These are phyloP conservation scores for Gossypioides kirkii DNA, from an alignment of 345 rosid genomes.

Conservation along the genomic window DNA sequence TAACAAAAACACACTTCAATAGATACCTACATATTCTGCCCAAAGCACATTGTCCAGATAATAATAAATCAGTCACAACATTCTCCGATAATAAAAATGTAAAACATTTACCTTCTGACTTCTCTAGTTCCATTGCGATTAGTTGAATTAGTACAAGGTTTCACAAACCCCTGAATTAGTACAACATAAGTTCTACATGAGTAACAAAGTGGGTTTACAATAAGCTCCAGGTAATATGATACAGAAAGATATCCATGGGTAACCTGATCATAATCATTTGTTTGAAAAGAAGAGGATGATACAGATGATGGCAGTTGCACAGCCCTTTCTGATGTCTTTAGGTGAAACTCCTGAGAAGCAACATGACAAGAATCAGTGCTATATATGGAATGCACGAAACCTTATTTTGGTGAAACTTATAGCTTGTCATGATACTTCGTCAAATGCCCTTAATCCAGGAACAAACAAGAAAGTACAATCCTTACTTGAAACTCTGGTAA, in stretches of 20 bases:
- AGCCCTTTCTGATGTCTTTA: constrained; percentile 89
- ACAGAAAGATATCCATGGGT: neutral
- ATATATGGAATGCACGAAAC: constrained; percentile 3
- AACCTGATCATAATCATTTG: constrained; percentile 51
- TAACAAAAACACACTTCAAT: neutral
- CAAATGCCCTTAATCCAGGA: constrained; percentile 7
- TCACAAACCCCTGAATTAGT: constrained; percentile 51
- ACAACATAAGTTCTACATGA: constrained; percentile 2
- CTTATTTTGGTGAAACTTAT: neutral
- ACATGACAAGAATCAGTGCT: constrained; percentile 14
- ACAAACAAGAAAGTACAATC: constrained; percentile 1
- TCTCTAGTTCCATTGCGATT: constrained; percentile 47
- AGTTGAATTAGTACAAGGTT: constrained; percentile 26
- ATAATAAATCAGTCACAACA: constrained; percentile 17
- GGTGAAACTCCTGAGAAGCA: constrained; percentile 68
- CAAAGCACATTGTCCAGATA: neutral
- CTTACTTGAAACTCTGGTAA: constrained; percentile 79
- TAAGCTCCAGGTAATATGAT: neutral
- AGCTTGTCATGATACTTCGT: neutral
- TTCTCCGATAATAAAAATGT: neutral
- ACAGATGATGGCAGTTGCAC: constrained; percentile 56
- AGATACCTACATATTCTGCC: neutral
- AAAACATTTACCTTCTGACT: constrained; percentile 35
- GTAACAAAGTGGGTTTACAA: neutral
- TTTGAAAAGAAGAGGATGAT: constrained; percentile 35